Base-by-base conservation (phyloP, 495 filamentous ascomycete genomes). In the Aspergillus baeticus region DNA sequence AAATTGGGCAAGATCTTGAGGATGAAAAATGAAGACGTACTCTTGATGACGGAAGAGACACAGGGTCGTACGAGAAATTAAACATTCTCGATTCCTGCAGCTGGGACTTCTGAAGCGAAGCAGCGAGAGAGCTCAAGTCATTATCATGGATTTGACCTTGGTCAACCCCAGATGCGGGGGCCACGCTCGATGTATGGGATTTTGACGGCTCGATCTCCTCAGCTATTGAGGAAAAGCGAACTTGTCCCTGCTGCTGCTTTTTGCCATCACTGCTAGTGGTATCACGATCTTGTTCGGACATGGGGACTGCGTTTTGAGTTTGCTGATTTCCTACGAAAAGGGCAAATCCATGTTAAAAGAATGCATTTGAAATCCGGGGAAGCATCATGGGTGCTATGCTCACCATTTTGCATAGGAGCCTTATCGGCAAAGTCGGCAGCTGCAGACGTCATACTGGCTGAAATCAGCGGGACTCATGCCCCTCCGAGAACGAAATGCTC, bases 41-140 rank as follows among this genome's bases (percentile, higher is more conserved):
- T 74, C 90, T 84, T 29, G 91, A 95, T 22, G 84, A 76, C n/a
- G 91, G 91, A 33, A 96, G 74, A 35, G 92, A 96, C 38, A 95
- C 81, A 21, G 92, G 86, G 61, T 96, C 92, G 68, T 92, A 96
- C 5, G 84, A 84, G 68, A 90, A 96, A 62, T 91, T 88, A 58
- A 85, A 87, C 72, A 92, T 83, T n/a, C 91, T 84, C 23, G 83
- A 81, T 63, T 89, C 85, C 69, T 96, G 92, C 55, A 94, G 77
- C 64, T 86, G 83, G 17, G 88, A 81, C 55, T 83, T 82, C 58
- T 89, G 86, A 44, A 96, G 69, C 42, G 80, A 84, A 54, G 83
- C 78, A n/a, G 89, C 84, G 36, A 96, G 71, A 62, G 84, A 86
- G 44, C 84, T 82, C 53, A 96, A 72, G 54, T 90, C 81, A 35